Base-by-base conservation (phyloP, 306 rosid species). In the Citrullus mucosospermus region DNA sequence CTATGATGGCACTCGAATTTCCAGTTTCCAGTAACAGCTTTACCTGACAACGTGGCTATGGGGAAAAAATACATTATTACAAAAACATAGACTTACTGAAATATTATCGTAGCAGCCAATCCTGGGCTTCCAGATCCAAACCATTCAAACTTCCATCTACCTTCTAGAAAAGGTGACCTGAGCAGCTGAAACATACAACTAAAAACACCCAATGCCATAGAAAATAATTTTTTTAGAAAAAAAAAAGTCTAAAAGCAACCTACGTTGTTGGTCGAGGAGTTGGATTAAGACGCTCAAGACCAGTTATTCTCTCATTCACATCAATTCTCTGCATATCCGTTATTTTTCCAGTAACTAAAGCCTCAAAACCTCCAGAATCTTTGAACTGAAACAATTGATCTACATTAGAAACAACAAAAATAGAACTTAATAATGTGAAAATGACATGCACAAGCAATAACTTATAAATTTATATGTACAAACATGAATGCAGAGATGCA, bases 151-250 rank as follows among this genome's bases (percentile, higher is more conserved):
- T 91, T 96, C 99, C 99, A 96, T 76, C 83, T 80, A 48, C 99
- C 98, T 90, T 96, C 99, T 80, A 92, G 84, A 87, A 89, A 90
- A 80, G 99, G 97, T 48, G 99, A 96, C 88, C 99, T 96, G 93
- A 76, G 77, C 71, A 80, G 91, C 87, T 81, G 78, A 84, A 84
- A 80, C 58, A 83, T 78, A 80, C 61, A 28, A 55, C 60, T 91
- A 61, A 87, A 4, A 80, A 78, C 82, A 78, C 83, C 83, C 53
- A 87, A 74, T 77, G 32, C 69, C 81, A 48, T 75, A 50, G 54
- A 83, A 11, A 56, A 20, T 10, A 63, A n/a, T 78, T 2, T 44
- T 34, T 34, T 22, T 22, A 22, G 22, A 22, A 22, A 22, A 22
- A 22, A 28, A 15, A 73, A 75, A 6, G n/a, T 78, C 58, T 79